Evolutionary conservation across 2,329 filamentous ascomycete species (phyloP).

Genomic region (Sphaerostilbella broomeana): DNA sequence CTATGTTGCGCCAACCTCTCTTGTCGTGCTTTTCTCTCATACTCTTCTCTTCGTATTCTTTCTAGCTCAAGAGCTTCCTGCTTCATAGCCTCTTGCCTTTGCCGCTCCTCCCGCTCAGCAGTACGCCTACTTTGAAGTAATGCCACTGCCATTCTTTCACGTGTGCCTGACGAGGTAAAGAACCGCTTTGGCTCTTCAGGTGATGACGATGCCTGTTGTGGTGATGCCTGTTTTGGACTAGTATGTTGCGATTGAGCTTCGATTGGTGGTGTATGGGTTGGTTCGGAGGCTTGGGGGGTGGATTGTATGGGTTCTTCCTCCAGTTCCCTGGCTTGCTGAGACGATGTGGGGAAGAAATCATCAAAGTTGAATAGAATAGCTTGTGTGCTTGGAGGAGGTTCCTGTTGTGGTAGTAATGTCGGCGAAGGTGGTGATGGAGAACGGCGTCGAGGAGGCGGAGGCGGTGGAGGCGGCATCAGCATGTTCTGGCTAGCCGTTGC

Average conservation of each 20-base stretch:
- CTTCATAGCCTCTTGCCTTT: constrained; percentile 20
- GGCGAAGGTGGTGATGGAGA: constrained; percentile 15
- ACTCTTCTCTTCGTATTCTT: not conserved
- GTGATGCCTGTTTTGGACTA: not conserved
- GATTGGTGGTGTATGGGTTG: constrained; percentile 3
- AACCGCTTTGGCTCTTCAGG: constrained; percentile 22
- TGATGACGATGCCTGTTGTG: constrained; percentile 1
- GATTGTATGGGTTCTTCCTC: constrained; percentile 28
- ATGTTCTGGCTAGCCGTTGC: not conserved
- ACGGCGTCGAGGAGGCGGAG: constrained; percentile 6
- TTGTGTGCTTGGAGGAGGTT: constrained; percentile 41
- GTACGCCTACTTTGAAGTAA: constrained; percentile 30
- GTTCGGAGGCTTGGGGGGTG: constrained; percentile 4
- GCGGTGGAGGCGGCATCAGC: constrained; percentile 6
- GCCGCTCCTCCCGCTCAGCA: constrained; percentile 26
- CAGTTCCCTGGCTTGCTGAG: constrained; percentile 49
- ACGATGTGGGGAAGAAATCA: constrained; percentile 50
- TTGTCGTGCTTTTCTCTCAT: not conserved
- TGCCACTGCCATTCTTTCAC: constrained; percentile 29
- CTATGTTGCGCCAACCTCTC: constrained; percentile 1
- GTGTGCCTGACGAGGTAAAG: constrained; percentile 32
- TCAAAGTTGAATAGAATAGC: constrained; percentile 46
- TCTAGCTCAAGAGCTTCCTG: constrained; percentile 15
- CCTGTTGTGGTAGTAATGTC: constrained; percentile 16
- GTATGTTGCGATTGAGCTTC: constrained; percentile 3